phyloP scores from a whole-genome alignment of 2,329 filamentous ascomycete genomes.

The Cordyceps sp. region DNA sequence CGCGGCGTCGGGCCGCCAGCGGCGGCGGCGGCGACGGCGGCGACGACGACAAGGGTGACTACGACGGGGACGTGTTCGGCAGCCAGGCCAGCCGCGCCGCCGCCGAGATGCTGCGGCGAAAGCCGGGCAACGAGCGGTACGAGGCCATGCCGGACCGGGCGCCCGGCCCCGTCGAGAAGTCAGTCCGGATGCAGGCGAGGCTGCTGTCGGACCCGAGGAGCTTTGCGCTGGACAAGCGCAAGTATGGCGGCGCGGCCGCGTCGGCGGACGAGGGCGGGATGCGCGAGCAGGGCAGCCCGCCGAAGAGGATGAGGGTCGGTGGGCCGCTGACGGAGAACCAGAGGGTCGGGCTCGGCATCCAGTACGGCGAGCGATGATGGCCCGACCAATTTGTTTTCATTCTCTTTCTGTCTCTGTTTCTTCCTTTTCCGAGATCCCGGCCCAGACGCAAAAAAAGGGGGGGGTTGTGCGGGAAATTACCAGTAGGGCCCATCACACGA shows the following conservation, averaged over 20 bases:
- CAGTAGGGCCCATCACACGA: no score
- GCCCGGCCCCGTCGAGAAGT: slow-evolving; percentile 24
- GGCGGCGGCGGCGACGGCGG: slow-evolving; percentile 12
- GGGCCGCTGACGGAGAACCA: slow-evolving; percentile 20
- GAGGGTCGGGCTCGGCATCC: slow-evolving; percentile 34
- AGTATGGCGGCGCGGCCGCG: slow-evolving; percentile 22
- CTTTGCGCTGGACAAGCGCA: slow-evolving; percentile 32
- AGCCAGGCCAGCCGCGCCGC: slow-evolving; percentile 68
- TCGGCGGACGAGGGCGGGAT: slow-evolving; percentile 15
- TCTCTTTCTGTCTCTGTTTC: background rate
- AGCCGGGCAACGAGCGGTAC: slow-evolving; percentile 31
- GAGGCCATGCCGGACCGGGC: slow-evolving; percentile 29
- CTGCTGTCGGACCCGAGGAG: slow-evolving; percentile 28
- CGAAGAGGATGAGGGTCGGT: slow-evolving; percentile 32
- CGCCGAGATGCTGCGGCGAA: slow-evolving; percentile 53
- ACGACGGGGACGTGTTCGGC: slow-evolving; percentile 38
- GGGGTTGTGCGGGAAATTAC: no score
- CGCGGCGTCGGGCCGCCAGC: slow-evolving; percentile 4
- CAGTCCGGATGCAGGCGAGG: slow-evolving; percentile 32
- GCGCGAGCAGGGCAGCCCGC: slow-evolving; percentile 25
- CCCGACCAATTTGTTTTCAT: background rate
- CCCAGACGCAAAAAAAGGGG: no score
- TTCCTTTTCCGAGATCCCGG: no score
- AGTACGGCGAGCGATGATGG: slow-evolving; percentile 18
- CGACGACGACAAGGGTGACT: slow-evolving; percentile 6